phyloP scores from a whole-genome alignment of 2,329 filamentous ascomycete genomes.

The Rasamsonia emersonii region DNA sequence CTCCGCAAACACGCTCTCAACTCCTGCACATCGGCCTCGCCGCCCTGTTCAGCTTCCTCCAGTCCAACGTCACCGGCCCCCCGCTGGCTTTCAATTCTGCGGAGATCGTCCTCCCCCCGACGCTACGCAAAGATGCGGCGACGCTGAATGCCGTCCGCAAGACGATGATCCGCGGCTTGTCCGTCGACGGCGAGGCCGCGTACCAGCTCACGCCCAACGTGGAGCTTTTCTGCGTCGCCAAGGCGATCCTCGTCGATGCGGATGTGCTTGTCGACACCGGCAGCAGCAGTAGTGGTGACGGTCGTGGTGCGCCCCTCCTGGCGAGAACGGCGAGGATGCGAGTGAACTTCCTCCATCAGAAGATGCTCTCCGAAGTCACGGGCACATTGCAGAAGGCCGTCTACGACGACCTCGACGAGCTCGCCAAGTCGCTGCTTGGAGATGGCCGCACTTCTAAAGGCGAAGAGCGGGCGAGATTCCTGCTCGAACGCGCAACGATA shows the following conservation, averaged over 20 bases:
- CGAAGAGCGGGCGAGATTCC: slow-evolving; percentile 57
- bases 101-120: slow-evolving; percentile 40
- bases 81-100: slow-evolving; percentile 55
- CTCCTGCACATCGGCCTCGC: slow-evolving; percentile 54
- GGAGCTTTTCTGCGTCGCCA: slow-evolving; percentile 73
- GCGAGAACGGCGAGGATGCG: slow-evolving; percentile 58
- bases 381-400: slow-evolving; percentile 52
- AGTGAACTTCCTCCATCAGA: slow-evolving; percentile 64
- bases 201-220: slow-evolving; percentile 78
- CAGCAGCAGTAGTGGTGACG: too few species aligned
- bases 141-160: slow-evolving; percentile 41
- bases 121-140: slow-evolving; percentile 29
- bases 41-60: slow-evolving; percentile 69
- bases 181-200: slow-evolving; percentile 74
- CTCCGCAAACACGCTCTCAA: slow-evolving; percentile 26
- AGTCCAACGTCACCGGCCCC: slow-evolving; percentile 81
- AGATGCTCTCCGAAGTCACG: slow-evolving; percentile 55
- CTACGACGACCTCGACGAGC: slow-evolving; percentile 47
- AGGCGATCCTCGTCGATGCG: slow-evolving; percentile 47
- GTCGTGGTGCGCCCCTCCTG: slow-evolving; percentile 33
- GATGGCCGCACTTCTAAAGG: slow-evolving; percentile 18
- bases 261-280: slow-evolving; percentile 28
- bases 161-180: slow-evolving; percentile 59
- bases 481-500: slow-evolving; percentile 74
- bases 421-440: slow-evolving; percentile 37